Base-by-base conservation (phyloP, 768 basidiomycete genomes). In the Asterophora parasitica region DNA sequence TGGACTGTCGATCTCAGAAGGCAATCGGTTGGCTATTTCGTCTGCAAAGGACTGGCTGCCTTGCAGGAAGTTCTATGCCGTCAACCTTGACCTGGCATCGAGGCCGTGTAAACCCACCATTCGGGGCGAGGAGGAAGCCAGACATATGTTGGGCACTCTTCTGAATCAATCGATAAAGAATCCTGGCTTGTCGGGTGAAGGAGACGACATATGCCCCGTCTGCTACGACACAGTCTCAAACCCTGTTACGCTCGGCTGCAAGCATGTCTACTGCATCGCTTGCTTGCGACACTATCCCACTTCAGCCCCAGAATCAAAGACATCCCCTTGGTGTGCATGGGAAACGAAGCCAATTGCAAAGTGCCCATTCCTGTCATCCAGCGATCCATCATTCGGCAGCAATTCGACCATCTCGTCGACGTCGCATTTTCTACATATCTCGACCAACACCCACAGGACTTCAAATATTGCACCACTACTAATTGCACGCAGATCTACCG, bases 401-500 rank as follows among this genome's bases (percentile, higher is more conserved):
- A 79, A 7, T 83, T 83, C 55, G 67, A 73, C 19, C 64, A 67
- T 0, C 65, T 88, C 40, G 58, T 78, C n/a, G 72, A 79, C 20
- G 72, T 77, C 0, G 76, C 78, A 0, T 85, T 85, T 55, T 64
- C 66, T 37, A 61, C 68, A 0, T 74, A 87, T 58, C 64, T 85
- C 32, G 77, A 80, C 34, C 61, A 73, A 28, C 77, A 78, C 42
- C 71, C 80, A 0, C 65, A 71, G 31, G 77, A 80, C 36, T 80
- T 80, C 59, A 74, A 75, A 45, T 81, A 82, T 51, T 89, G 88
- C 64, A 81, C 78, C 1, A 87, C 84, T 0, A 79, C 88, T 0
- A 84, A 86, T 57, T 89, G 87, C 59, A 70, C 66, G 4, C 81
- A 85, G 53, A 75, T 87, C 3, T 89, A 89, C 63, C 66, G 73